phyloP scores from a whole-genome alignment of 306 rosid genomes.

The Dicorynia guianensis region DNA sequence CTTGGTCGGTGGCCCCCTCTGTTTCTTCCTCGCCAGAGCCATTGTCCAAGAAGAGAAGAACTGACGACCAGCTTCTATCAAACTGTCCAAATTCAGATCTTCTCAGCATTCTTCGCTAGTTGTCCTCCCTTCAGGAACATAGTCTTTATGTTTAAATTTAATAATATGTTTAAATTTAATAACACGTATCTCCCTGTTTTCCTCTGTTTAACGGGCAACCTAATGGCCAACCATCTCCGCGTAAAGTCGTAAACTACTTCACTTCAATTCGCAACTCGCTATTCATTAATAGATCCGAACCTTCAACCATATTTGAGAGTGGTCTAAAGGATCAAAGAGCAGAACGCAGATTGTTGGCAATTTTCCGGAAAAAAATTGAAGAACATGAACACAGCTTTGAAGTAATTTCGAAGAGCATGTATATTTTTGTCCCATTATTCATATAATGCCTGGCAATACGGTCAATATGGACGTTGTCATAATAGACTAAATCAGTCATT shows the following conservation, averaged over 20 bases:
- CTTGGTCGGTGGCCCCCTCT: slow-evolving; percentile 64
- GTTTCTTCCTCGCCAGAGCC: slow-evolving; percentile 81
- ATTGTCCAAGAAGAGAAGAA: slow-evolving; percentile 65
- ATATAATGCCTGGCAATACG: not conserved
- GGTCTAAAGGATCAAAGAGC: slow-evolving; percentile 49
- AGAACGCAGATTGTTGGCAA: slow-evolving; percentile 65
- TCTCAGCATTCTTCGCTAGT: slow-evolving; percentile 48
- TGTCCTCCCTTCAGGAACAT: too few relatives aligned
- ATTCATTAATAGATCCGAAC: slow-evolving; percentile 11
- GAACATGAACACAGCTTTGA: slow-evolving; percentile 33
- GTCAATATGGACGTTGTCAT: too few relatives aligned
- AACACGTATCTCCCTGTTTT: slow-evolving; percentile 38
- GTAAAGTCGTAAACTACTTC: not conserved
- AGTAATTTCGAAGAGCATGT: not conserved
- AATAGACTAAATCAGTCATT: too few relatives aligned
- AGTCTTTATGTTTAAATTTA: not conserved
- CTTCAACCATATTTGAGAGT: slow-evolving; percentile 27
- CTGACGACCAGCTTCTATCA: slow-evolving; percentile 48
- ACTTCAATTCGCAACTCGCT: not conserved
- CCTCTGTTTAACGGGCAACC: slow-evolving; percentile 39
- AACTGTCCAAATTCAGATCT: slow-evolving; percentile 47
- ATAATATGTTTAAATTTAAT: slow-evolving; percentile 49
- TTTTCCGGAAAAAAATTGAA: slow-evolving; percentile 48
- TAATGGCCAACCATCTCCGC: slow-evolving; percentile 71
- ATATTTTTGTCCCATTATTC: not conserved